phyloP scores from a whole-genome alignment of 176 grass and related monocot species.

The Aegilops speltoides region DNA sequence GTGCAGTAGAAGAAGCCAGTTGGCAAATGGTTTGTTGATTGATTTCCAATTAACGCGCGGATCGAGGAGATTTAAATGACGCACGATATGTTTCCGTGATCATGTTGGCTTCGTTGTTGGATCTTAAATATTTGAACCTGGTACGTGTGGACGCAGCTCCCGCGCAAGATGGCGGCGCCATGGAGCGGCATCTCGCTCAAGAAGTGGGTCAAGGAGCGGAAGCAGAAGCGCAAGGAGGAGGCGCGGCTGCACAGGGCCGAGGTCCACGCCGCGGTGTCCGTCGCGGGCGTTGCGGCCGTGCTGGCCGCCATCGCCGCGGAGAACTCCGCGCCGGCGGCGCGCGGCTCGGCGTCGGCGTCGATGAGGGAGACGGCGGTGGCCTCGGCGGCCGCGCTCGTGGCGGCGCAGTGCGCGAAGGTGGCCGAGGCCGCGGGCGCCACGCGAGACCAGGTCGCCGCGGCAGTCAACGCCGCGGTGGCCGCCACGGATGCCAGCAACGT shows the following conservation, averaged over 20 bases:
- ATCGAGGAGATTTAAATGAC: slow-evolving; percentile 6
- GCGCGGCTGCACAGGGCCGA: slow-evolving; percentile 78
- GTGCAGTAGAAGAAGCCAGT: neutral
- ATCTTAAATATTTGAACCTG: slow-evolving; percentile 18
- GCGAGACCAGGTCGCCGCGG: slow-evolving; percentile 62
- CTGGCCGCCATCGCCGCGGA: slow-evolving; percentile 85
- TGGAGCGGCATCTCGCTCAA: slow-evolving; percentile 82
- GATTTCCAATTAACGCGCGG: slow-evolving; percentile 9
- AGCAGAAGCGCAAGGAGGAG: slow-evolving; percentile 90
- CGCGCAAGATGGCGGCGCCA: slow-evolving; percentile 60
- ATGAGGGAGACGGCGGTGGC: slow-evolving; percentile 68
- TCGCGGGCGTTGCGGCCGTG: slow-evolving; percentile 81
- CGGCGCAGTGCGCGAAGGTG: slow-evolving; percentile 81
- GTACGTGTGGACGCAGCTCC: slow-evolving; percentile 42
- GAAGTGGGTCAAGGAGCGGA: slow-evolving; percentile 97
- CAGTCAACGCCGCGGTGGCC: slow-evolving; percentile 61
- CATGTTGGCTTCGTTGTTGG: neutral
- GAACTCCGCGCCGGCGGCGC: slow-evolving; percentile 35
- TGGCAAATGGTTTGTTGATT: neutral
- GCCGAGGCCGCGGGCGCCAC: slow-evolving; percentile 87
- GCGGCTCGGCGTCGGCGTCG: slow-evolving; percentile 17
- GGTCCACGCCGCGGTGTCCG: slow-evolving; percentile 84
- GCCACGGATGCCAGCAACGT: slow-evolving; percentile 79
- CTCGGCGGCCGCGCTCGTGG: slow-evolving; percentile 82
- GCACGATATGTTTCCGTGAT: neutral